These are phyloP conservation scores for Chaetomiaceae sp. DNA, from an alignment of 2,329 filamentous ascomycete species.

Conservation along the genomic window DNA sequence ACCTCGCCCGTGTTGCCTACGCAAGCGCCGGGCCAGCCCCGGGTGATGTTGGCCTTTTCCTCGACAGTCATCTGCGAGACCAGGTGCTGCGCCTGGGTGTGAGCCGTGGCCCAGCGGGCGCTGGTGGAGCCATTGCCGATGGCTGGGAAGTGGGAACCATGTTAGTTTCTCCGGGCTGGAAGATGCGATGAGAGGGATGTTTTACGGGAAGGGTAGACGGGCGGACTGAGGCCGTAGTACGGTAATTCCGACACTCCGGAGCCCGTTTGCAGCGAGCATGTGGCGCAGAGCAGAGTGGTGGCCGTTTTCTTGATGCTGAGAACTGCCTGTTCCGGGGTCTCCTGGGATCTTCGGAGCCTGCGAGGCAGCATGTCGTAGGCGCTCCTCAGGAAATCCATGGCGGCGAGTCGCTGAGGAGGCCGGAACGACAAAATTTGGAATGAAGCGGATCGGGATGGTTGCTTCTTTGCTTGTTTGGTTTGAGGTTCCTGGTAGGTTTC, in stretches of 20 bases:
- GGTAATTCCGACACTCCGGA: slow-evolving; percentile 28
- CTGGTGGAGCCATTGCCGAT: slow-evolving; percentile 28
- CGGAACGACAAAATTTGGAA: too few species aligned
- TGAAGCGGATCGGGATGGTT: too few species aligned
- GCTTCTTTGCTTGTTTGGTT: too few species aligned
- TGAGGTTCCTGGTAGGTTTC: too few species aligned
- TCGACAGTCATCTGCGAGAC: slow-evolving; percentile 37
- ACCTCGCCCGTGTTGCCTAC: slow-evolving; percentile 32
- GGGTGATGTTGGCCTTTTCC: slow-evolving; percentile 39
- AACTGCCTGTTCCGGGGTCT: slow-evolving; percentile 7
- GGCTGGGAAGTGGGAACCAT: slow-evolving; percentile 23
- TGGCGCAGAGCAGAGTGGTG: slow-evolving; percentile 14
- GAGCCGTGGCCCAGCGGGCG: slow-evolving; percentile 34
- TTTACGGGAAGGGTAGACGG: slow-evolving; percentile 34
- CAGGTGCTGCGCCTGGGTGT: slow-evolving; percentile 32
- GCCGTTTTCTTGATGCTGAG: slow-evolving; percentile 20
- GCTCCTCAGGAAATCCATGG: slow-evolving; percentile 14
- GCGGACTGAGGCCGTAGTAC: slow-evolving; percentile 34
- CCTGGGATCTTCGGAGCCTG: neutral
- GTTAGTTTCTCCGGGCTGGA: neutral
- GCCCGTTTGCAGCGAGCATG: slow-evolving; percentile 7
- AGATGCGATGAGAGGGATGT: neutral
- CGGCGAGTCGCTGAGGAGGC: too few species aligned
- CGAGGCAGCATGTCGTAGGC: slow-evolving; percentile 10
- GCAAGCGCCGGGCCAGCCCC: slow-evolving; percentile 32